These are phyloP conservation scores for Vitellaria paradoxa DNA, from an alignment of 179 eudicot genomes.

Conservation along the genomic window DNA sequence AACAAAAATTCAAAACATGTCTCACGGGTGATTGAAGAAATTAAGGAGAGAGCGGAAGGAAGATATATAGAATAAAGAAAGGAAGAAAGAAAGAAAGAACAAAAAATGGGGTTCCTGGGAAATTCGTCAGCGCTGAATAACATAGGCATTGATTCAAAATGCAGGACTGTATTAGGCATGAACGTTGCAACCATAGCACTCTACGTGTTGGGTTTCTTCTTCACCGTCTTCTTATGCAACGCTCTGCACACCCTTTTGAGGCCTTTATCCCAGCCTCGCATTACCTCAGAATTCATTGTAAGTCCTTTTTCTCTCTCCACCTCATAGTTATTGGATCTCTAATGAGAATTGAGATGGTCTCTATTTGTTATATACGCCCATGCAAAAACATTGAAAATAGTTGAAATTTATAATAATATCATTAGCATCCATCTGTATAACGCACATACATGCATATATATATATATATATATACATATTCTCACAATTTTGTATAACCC, in stretches of 20 bases:
- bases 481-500: too few relatives aligned
- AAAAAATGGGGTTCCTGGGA: not conserved
- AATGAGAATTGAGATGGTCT: too few relatives aligned
- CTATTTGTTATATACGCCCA: too few relatives aligned
- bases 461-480: too few relatives aligned
- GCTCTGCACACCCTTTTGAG: conserved; percentile 49
- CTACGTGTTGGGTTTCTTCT: conserved; percentile 51
- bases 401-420: too few relatives aligned
- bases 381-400: too few relatives aligned
- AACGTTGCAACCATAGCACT: conserved; percentile 37
- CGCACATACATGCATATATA: too few relatives aligned
- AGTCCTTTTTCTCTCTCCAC: not conserved
- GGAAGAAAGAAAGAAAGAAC: too few relatives aligned
- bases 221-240: conserved; percentile 52
- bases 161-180: conserved; percentile 13
- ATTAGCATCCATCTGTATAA: too few relatives aligned
- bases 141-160: not conserved
- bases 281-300: conserved; percentile 72
- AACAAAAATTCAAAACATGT: not conserved
- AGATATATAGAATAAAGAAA: too few relatives aligned
- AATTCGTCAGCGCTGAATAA: not conserved
- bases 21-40: not conserved
- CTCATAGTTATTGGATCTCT: too few relatives aligned
- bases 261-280: conserved; percentile 71
- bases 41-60: not conserved